Conservation (phyloP, 176 grass and related monocot species). For the Aegilops tauschii region DNA sequence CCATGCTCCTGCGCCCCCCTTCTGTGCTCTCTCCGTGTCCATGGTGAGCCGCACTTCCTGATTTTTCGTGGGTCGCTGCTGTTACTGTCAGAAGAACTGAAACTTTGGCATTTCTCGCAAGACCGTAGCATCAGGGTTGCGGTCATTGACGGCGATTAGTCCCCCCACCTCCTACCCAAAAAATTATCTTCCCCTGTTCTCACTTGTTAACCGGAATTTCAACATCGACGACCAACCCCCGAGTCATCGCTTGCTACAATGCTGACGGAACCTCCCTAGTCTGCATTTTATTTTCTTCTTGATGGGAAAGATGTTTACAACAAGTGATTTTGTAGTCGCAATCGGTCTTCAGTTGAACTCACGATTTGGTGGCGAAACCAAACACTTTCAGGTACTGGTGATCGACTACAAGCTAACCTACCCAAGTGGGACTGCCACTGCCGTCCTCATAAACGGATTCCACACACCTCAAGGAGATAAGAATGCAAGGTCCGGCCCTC, state of each 20-base stretch:
- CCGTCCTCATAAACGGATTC: constrained; percentile 95
- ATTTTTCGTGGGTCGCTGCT: not conserved
- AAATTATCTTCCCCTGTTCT: not conserved
- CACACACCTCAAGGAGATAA: constrained; percentile 90
- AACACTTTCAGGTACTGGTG: constrained; percentile 67
- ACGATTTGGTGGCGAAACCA: not conserved
- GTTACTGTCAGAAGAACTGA: constrained; percentile 8
- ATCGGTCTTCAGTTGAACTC: not conserved
- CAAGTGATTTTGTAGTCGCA: not conserved
- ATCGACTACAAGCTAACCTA: constrained; percentile 93
- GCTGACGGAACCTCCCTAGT: not conserved
- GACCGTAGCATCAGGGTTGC: constrained; percentile 6
- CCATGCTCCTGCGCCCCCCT: not conserved
- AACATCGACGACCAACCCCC: not conserved
- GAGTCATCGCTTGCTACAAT: not conserved
- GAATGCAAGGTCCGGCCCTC: constrained; percentile 58
- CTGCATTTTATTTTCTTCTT: not conserved
- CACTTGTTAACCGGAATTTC: not conserved
- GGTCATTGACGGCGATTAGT: not conserved
- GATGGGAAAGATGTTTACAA: not conserved
- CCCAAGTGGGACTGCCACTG: constrained; percentile 94
- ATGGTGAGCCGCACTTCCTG: not conserved
- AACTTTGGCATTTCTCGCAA: not conserved
- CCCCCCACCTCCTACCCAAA: not conserved
- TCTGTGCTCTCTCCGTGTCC: not conserved